Conservation (phyloP, 2,329 filamentous ascomycete genomes). For the Talaromyces albobiverticillius region DNA sequence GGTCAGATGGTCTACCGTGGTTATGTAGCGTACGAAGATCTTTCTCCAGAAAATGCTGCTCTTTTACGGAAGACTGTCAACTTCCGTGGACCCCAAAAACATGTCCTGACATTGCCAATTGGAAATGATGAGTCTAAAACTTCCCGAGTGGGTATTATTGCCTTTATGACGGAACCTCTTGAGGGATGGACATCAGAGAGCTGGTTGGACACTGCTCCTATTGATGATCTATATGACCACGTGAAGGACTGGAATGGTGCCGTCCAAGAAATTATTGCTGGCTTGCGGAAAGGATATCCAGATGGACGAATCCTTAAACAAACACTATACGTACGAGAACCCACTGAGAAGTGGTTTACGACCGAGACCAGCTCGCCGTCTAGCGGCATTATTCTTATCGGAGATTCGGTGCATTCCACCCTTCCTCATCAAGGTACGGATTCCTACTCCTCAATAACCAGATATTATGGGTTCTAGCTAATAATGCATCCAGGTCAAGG, state of each 20-base stretch:
- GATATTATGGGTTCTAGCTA: too few relatives aligned
- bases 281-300: constrained; percentile 25
- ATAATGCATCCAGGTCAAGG: constrained; percentile 26
- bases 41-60: constrained; percentile 26
- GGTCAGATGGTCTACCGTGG: constrained; percentile 38
- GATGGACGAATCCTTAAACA: constrained; percentile 34
- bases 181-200: constrained; percentile 34
- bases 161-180: constrained; percentile 36
- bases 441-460: too few relatives aligned
- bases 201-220: constrained; percentile 31
- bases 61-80: constrained; percentile 33
- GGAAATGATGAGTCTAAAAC: constrained; percentile 32
- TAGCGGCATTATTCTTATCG: constrained; percentile 29
- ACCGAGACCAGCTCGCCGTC: constrained; percentile 21
- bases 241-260: constrained; percentile 30
- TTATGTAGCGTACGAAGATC: constrained; percentile 32
- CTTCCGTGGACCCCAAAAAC: constrained; percentile 30
- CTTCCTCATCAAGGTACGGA: constrained; percentile 33
- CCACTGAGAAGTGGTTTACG: constrained; percentile 29
- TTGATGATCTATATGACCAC: constrained; percentile 31
- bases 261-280: constrained; percentile 31
- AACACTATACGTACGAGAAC: constrained; percentile 32
- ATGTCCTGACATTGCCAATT: constrained; percentile 35
- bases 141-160: constrained; percentile 31
- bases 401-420: constrained; percentile 34